These are phyloP conservation scores for Cyamopsis tetragonoloba DNA, from an alignment of 306 rosid genomes.

Conservation along the genomic window DNA sequence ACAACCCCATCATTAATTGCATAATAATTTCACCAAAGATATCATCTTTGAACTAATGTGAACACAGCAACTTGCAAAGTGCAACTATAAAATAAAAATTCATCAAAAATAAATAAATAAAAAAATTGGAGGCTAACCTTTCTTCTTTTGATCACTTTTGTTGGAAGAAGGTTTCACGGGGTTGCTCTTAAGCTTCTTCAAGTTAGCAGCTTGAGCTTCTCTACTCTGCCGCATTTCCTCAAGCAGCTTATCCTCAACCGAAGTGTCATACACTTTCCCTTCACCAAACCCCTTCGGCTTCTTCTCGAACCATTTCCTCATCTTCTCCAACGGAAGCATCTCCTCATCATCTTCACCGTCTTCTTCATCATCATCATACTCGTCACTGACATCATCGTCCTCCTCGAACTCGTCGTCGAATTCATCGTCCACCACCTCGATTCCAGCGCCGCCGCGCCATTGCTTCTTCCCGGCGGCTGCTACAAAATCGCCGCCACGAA, in stretches of 20 bases:
- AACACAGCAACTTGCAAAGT: background rate
- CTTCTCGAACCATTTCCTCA: slow-evolving; percentile 57
- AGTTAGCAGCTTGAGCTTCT: slow-evolving; percentile 49
- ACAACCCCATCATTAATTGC: background rate
- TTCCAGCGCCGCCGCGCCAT: slow-evolving; percentile 9
- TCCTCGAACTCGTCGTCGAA: slow-evolving; percentile 26
- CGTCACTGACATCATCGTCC: slow-evolving; percentile 20
- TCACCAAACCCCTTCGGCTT: slow-evolving; percentile 78
- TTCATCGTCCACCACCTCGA: slow-evolving; percentile 25
- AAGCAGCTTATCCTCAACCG: slow-evolving; percentile 77
- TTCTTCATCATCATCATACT: background rate
- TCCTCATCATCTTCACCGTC: slow-evolving; percentile 39
- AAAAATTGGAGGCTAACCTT: slow-evolving; percentile 40
- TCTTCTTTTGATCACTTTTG: slow-evolving; percentile 22
- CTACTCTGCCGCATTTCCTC: slow-evolving; percentile 60
- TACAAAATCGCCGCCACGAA: slow-evolving; percentile 9
- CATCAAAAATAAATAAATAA: background rate
- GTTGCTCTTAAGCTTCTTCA: slow-evolving; percentile 47
- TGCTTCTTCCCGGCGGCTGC: slow-evolving; percentile 22
- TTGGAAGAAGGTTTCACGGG: slow-evolving; percentile 21
- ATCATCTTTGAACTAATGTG: background rate
- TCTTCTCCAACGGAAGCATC: slow-evolving; percentile 44
- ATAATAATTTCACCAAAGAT: slow-evolving; percentile 8
- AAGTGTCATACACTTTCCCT: slow-evolving; percentile 72
- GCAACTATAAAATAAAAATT: background rate